These are phyloP conservation scores for Colletotrichum zoysiae DNA, from an alignment of 2,329 filamentous ascomycete genomes.

Conservation along the genomic window DNA sequence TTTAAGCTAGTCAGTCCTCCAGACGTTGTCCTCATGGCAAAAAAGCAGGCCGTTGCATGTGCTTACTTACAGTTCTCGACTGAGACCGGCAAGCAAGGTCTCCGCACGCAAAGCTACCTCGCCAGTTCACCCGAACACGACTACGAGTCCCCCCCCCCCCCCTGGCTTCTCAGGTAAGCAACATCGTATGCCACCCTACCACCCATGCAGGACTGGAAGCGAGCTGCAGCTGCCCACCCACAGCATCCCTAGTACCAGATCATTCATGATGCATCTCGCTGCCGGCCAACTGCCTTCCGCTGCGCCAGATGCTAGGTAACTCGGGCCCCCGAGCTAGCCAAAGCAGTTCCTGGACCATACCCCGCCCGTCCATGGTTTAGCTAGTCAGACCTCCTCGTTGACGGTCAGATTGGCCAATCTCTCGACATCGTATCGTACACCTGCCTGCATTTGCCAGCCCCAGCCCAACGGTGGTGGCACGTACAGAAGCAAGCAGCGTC, in stretches of 20 bases:
- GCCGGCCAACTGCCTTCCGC: constrained; percentile 1
- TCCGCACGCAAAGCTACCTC: constrained; percentile 8
- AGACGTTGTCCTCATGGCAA: not conserved
- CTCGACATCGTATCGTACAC: not conserved
- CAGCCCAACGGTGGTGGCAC: not conserved
- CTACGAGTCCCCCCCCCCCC: not conserved
- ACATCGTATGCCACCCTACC: constrained; percentile 1
- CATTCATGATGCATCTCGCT: not conserved
- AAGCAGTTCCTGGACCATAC: not conserved
- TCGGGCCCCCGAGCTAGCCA: not conserved
- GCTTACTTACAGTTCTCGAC: not conserved
- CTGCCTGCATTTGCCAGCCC: not conserved
- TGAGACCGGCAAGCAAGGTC: constrained; percentile 5
- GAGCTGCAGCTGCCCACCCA: not conserved
- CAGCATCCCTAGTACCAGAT: constrained; percentile 25
- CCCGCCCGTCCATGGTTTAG: not conserved
- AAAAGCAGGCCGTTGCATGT: not conserved
- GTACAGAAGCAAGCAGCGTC: not conserved
- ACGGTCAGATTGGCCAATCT: not conserved
- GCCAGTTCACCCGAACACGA: constrained; percentile 26
- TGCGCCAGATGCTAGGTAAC: not conserved
- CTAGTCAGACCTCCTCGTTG: not conserved
- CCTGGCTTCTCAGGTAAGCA: constrained; percentile 23
- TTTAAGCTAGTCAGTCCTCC: no score
- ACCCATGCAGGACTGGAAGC: not conserved